A percentile compares a stretch with the other conserved stretches of the same genome.
Conservation (phyloP, 768 basidiomycete genomes). For the Pleurotus sapidus region DNA sequence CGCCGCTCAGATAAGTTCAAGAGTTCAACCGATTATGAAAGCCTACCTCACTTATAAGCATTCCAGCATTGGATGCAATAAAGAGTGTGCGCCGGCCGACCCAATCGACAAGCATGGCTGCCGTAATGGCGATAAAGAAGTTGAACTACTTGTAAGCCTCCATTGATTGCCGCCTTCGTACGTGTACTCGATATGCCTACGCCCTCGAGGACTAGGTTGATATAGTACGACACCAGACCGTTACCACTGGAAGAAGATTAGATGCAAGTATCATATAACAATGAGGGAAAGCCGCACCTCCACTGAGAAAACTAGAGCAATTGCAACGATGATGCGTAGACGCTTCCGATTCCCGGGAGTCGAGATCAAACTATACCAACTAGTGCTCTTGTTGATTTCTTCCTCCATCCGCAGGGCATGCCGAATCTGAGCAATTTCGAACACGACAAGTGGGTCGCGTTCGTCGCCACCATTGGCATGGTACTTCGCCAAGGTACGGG, state of each 20-base stretch:
- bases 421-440: conserved; percentile 65
- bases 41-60: conserved; percentile 44
- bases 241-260: conserved; percentile 41
- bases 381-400: conserved; percentile 44
- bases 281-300: conserved; percentile 38
- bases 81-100: conserved; percentile 70
- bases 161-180: conserved; percentile 62
- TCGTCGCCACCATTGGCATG: conserved; percentile 64
- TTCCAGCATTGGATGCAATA: conserved; percentile 56
- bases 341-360: conserved; percentile 69
- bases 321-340: conserved; percentile 63
- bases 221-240: conserved; percentile 72
- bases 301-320: conserved; percentile 75
- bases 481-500: conserved; percentile 61
- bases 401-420: conserved; percentile 65
- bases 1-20: background rate
- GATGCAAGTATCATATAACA: background rate
- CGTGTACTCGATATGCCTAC: conserved; percentile 54
- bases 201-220: conserved; percentile 62
- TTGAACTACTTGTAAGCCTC: conserved; percentile 64
- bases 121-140: conserved; percentile 52
- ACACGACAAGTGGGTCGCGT: conserved; percentile 55
- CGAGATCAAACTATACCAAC: conserved; percentile 50
- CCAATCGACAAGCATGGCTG: conserved; percentile 63
- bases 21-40: background rate